Percentiles rank a stretch among this genome's conserved stretches.
These are phyloP conservation scores for Perkinsela sp. DNA, from an alignment of 208 protist genomes.

Conservation along the genomic window DNA sequence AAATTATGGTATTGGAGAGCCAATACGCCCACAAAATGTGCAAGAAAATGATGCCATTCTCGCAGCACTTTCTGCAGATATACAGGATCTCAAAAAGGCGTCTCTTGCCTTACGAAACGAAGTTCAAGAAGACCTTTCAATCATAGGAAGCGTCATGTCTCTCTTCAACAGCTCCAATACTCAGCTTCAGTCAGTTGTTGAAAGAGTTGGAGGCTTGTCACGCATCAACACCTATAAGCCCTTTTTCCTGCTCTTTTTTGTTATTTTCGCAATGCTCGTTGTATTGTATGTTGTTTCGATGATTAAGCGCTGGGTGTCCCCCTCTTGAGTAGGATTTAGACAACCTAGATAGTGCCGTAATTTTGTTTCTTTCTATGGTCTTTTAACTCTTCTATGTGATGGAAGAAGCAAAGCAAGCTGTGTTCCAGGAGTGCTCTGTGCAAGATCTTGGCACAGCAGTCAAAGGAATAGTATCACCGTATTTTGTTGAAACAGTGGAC, in stretches of 20 bases:
- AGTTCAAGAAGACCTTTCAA: not conserved
- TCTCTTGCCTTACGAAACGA: not conserved
- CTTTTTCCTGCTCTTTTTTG: not conserved
- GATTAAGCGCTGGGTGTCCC: too few relatives aligned
- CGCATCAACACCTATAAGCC: not conserved
- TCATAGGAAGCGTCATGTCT: not conserved
- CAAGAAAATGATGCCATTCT: slow-evolving; percentile 1
- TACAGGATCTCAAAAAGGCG: not conserved
- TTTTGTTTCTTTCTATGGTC: too few relatives aligned
- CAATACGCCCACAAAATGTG: too few relatives aligned
- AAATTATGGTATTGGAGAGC: too few relatives aligned
- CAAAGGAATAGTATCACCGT: not conserved
- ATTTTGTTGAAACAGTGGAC: not conserved
- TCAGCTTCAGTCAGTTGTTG: not conserved
- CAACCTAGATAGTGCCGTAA: too few relatives aligned
- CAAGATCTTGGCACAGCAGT: not conserved
- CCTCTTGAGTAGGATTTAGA: too few relatives aligned
- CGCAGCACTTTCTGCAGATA: not conserved
- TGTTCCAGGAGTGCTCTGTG: not conserved
- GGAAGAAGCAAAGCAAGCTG: not conserved
- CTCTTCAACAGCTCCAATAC: not conserved
- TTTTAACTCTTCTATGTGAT: too few relatives aligned
- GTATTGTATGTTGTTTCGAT: not conserved
- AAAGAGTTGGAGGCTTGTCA: not conserved
- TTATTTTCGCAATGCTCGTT: not conserved